Conservation (phyloP, 2,329 filamentous ascomycete species). For the Botrytis tulipae region DNA sequence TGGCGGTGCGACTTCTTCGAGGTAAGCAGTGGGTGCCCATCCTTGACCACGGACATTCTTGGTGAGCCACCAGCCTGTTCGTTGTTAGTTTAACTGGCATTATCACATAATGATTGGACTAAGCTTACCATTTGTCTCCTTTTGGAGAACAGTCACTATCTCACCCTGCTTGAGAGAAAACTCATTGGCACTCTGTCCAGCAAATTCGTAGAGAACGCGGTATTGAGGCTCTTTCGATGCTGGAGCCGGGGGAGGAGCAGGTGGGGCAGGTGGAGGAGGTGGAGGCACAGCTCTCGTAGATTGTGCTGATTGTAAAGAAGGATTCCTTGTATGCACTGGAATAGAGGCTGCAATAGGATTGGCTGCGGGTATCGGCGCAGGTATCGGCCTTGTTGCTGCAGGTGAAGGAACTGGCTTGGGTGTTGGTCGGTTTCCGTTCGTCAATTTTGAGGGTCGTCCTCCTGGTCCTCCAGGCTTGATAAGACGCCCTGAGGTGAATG, state of each 20-base stretch:
- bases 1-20: constrained; percentile 72
- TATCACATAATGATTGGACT: not conserved
- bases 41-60: constrained; percentile 73
- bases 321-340: constrained; percentile 54
- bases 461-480: constrained; percentile 87
- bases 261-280: constrained; percentile 57
- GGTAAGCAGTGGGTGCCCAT: constrained; percentile 92
- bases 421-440: constrained; percentile 41
- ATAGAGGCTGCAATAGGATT: constrained; percentile 40
- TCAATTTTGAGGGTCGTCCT: constrained; percentile 73
- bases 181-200: constrained; percentile 80
- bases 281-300: constrained; percentile 52
- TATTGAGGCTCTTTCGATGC: constrained; percentile 70
- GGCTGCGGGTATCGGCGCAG: constrained; percentile 20
- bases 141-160: constrained; percentile 84
- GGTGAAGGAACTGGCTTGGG: constrained; percentile 37
- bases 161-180: constrained; percentile 77
- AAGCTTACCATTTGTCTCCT: constrained; percentile 85
- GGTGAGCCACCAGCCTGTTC: constrained; percentile 89
- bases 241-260: constrained; percentile 66
- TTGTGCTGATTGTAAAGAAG: constrained; percentile 27
- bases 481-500: constrained; percentile 90
- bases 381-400: constrained; percentile 24
- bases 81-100: constrained; percentile 39
- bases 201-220: constrained; percentile 91